Conservation (phyloP, 345 rosid genomes). For the Euphorbia peplus region DNA sequence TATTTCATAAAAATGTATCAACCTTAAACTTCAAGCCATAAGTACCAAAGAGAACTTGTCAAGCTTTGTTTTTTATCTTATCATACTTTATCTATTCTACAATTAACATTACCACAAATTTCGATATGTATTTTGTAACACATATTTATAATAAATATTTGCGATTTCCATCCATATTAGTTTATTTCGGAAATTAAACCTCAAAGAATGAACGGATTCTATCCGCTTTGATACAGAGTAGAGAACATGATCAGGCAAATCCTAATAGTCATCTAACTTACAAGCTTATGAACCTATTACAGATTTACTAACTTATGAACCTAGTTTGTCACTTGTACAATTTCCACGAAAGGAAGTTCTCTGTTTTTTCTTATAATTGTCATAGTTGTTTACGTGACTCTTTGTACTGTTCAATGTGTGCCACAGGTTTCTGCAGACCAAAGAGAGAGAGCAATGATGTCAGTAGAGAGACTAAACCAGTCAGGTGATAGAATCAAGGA, state of each 20-base stretch:
- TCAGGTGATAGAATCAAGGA: slow-evolving; percentile 75
- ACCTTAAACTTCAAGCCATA: too few species aligned
- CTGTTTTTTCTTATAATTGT: neutral
- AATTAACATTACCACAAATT: too few species aligned
- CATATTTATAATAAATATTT: too few species aligned
- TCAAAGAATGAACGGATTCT: neutral
- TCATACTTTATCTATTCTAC: too few species aligned
- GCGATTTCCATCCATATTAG: too few species aligned
- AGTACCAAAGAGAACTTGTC: too few species aligned
- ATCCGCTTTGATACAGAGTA: neutral
- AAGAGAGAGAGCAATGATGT: slow-evolving; percentile 67
- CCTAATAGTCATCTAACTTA: neutral
- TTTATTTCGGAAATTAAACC: too few species aligned
- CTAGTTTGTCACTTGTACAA: neutral
- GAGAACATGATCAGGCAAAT: neutral
- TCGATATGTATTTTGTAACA: too few species aligned
- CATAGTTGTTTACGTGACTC: neutral
- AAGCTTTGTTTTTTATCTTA: too few species aligned
- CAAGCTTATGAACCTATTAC: neutral
- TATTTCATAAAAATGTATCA: too few species aligned
- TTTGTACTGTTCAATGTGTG: slow-evolving; percentile 9
- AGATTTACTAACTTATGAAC: neutral
- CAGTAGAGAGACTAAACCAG: slow-evolving; percentile 67
- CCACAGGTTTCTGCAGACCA: slow-evolving; percentile 67
- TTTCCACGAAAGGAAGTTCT: neutral